phyloP scores from a whole-genome alignment of 106 monocot species.

The Iris macrosiphon region DNA sequence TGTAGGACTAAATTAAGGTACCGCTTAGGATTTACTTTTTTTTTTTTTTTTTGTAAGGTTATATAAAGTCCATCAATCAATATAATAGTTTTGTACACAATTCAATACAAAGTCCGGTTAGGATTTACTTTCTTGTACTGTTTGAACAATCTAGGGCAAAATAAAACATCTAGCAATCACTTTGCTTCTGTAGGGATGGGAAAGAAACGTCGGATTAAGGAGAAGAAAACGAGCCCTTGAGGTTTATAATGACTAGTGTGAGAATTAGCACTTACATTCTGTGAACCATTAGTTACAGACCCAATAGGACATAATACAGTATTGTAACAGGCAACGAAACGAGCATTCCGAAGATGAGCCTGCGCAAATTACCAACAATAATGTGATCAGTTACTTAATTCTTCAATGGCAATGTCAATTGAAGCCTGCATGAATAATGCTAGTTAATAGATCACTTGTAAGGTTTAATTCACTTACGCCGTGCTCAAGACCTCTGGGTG shows the following conservation, averaged over 20 bases:
- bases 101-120: no score
- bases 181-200: no score
- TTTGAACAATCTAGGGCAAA: no score
- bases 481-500: constrained; percentile 28
- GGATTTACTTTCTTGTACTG: no score
- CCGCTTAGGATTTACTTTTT: no score
- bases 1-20: no score
- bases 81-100: no score
- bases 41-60: no score
- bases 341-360: constrained; percentile 26
- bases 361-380: neutral
- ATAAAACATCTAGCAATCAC: neutral
- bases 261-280: neutral
- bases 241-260: neutral
- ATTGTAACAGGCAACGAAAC: constrained; percentile 21
- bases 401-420: neutral
- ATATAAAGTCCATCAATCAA: no score
- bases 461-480: constrained; percentile 3
- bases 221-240: neutral
- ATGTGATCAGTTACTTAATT: neutral
- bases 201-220: neutral
- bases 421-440: neutral
- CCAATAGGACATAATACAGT: constrained; percentile 14
- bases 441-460: neutral
- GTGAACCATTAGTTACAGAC: neutral